Conservation (phyloP, 2,329 filamentous ascomycete genomes). For the Coniochaeta sp. region DNA sequence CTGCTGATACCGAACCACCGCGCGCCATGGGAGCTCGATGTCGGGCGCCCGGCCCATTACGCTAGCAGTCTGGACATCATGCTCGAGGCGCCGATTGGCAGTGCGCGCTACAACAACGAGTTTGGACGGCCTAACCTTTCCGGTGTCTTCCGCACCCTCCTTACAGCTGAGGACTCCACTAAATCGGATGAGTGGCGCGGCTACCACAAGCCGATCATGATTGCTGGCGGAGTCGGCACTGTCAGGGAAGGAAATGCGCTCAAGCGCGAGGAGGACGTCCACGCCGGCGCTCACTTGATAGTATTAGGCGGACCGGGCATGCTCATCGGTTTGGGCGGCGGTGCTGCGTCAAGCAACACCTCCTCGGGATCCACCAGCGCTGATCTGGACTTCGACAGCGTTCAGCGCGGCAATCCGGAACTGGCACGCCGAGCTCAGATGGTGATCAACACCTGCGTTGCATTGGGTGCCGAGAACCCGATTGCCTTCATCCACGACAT, state of each 20-base stretch:
- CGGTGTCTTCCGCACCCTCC: slow-evolving; percentile 86
- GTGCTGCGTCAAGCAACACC: slow-evolving; percentile 85
- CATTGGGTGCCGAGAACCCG: slow-evolving; percentile 76
- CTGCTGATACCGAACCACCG: slow-evolving; percentile 77
- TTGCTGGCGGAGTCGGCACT: slow-evolving; percentile 90
- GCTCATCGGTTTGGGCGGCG: slow-evolving; percentile 93
- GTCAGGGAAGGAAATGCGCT: slow-evolving; percentile 86
- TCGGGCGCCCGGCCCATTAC: slow-evolving; percentile 86
- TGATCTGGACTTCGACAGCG: slow-evolving; percentile 93
- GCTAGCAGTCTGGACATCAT: slow-evolving; percentile 95
- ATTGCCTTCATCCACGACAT: slow-evolving; percentile 98
- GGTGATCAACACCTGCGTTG: slow-evolving; percentile 91
- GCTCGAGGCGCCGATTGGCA: slow-evolving; percentile 93
- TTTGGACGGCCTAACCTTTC: slow-evolving; percentile 85
- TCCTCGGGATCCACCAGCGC: slow-evolving; percentile 76
- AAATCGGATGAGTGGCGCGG: slow-evolving; percentile 63
- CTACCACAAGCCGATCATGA: slow-evolving; percentile 98
- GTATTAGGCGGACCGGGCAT: slow-evolving; percentile 95
- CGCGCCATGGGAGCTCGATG: slow-evolving; percentile 84
- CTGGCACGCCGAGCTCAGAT: slow-evolving; percentile 94
- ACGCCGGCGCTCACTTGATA: slow-evolving; percentile 81
- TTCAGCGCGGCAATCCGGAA: slow-evolving; percentile 94
- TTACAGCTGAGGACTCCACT: slow-evolving; percentile 46
- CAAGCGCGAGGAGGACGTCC: slow-evolving; percentile 73
- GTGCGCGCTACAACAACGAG: slow-evolving; percentile 94